phyloP scores from a whole-genome alignment of 2,329 filamentous ascomycete genomes.

The Venturia carpophila region DNA sequence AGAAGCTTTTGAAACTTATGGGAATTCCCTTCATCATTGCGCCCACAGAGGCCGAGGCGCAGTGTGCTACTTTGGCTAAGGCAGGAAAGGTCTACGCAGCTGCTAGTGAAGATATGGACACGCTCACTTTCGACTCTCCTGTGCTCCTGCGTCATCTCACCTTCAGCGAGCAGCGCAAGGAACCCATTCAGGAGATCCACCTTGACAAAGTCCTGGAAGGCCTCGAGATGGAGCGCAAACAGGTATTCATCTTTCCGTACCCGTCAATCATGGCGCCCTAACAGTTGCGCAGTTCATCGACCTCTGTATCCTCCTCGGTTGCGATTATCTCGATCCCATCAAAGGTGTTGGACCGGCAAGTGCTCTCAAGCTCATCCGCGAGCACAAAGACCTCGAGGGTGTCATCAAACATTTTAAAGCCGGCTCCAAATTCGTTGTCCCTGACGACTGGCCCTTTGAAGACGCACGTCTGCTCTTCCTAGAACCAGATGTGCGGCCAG shows the following conservation, averaged over 20 bases:
- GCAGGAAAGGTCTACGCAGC: conserved; percentile 95
- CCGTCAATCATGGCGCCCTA: conserved; percentile 9
- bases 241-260: conserved; percentile 46
- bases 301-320: conserved; percentile 92
- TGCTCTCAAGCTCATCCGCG: conserved; percentile 86
- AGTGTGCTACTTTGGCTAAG: conserved; percentile 82
- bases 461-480: conserved; percentile 91
- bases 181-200: conserved; percentile 93
- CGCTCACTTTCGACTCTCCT: conserved; percentile 86
- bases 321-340: conserved; percentile 94
- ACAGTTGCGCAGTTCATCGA: conserved; percentile 69
- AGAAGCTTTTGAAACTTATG: conserved; percentile 86
- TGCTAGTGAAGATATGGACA: conserved; percentile 98
- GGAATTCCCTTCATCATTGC: conserved; percentile 92
- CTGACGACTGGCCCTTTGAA: conserved; percentile 93
- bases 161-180: conserved; percentile 94
- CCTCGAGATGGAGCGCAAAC: conserved; percentile 75
- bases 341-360: conserved; percentile 90
- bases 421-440: conserved; percentile 72
- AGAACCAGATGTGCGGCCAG: conserved; percentile 75
- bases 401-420: conserved; percentile 74
- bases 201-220: conserved; percentile 81
- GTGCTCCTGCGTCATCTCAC: conserved; percentile 88
- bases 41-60: conserved; percentile 93
- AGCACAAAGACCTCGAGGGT: conserved; percentile 79